Evolutionary conservation across 2,329 filamentous ascomycete genomes (phyloP).

Genomic region (Sphaerulina populicola): DNA sequence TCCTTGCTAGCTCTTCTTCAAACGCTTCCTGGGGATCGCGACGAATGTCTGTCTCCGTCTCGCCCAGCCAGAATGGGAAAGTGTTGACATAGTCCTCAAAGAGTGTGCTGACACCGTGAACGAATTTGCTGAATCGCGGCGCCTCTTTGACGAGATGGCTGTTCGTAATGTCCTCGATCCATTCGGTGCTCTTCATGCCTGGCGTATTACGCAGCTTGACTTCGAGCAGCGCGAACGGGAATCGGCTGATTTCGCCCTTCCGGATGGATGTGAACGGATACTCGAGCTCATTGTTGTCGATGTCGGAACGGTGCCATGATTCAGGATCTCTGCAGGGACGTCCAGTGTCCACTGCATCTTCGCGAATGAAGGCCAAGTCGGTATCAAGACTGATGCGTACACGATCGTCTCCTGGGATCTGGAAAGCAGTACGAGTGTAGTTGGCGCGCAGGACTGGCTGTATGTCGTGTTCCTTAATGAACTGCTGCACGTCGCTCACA

Average conservation of each 20-base stretch:
- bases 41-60: constrained; percentile 86
- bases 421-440: constrained; percentile 90
- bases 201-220: constrained; percentile 61
- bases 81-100: constrained; percentile 94
- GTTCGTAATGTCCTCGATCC: constrained; percentile 84
- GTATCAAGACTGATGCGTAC: constrained; percentile 91
- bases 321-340: constrained; percentile 82
- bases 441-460: constrained; percentile 84
- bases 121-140: constrained; percentile 91
- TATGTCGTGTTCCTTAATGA: constrained; percentile 67
- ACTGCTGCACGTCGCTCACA: constrained; percentile 68
- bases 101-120: constrained; percentile 81
- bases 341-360: constrained; percentile 65
- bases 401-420: constrained; percentile 84
- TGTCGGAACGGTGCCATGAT: constrained; percentile 85
- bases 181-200: constrained; percentile 64
- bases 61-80: constrained; percentile 90
- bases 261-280: constrained; percentile 83
- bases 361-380: constrained; percentile 75
- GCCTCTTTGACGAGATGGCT: constrained; percentile 87
- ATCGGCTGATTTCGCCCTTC: constrained; percentile 82
- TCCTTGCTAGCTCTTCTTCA: constrained; percentile 79
- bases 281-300: constrained; percentile 71
- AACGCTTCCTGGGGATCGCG: constrained; percentile 86
- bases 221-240: constrained; percentile 84